These are phyloP conservation scores for Rosa lucieae DNA, from an alignment of 306 rosid genomes.

Conservation along the genomic window DNA sequence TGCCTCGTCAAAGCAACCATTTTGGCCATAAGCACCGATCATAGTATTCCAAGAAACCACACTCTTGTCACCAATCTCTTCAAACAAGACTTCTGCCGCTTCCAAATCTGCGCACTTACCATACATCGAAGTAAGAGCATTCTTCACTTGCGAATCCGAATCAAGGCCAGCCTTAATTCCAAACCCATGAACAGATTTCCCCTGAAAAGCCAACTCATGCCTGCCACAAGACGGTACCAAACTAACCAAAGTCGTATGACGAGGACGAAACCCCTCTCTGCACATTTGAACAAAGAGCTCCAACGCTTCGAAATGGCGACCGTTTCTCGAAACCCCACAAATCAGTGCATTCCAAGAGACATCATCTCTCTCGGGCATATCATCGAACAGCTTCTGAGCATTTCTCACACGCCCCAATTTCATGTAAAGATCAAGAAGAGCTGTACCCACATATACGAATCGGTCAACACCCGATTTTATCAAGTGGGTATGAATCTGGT, in stretches of 20 bases:
- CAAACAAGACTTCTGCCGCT: conserved; percentile 53
- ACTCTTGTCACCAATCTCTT: conserved; percentile 50
- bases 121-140: conserved; percentile 70
- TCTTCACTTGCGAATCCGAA: conserved; percentile 42
- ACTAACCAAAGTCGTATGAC: conserved; percentile 44
- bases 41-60: conserved; percentile 84
- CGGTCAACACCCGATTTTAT: conserved; percentile 44
- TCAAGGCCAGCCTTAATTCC: conserved; percentile 47
- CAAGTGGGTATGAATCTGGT: conserved; percentile 56
- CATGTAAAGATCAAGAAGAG: conserved; percentile 50
- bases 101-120: conserved; percentile 62
- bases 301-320: conserved; percentile 33
- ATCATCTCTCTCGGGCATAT: conserved; percentile 55
- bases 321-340: conserved; percentile 57
- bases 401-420: conserved; percentile 45
- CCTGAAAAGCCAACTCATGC: conserved; percentile 36
- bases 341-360: conserved; percentile 80
- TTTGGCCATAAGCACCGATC: conserved; percentile 70
- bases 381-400: conserved; percentile 63
- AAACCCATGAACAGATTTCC: conserved; percentile 51
- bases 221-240: conserved; percentile 49
- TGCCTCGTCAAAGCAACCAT: conserved; percentile 51
- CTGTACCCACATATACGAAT: conserved; percentile 55
- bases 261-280: conserved; percentile 43
- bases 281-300: conserved; percentile 41